phyloP scores from a whole-genome alignment of 805 yeast species.

The Candida hispaniensis region DNA sequence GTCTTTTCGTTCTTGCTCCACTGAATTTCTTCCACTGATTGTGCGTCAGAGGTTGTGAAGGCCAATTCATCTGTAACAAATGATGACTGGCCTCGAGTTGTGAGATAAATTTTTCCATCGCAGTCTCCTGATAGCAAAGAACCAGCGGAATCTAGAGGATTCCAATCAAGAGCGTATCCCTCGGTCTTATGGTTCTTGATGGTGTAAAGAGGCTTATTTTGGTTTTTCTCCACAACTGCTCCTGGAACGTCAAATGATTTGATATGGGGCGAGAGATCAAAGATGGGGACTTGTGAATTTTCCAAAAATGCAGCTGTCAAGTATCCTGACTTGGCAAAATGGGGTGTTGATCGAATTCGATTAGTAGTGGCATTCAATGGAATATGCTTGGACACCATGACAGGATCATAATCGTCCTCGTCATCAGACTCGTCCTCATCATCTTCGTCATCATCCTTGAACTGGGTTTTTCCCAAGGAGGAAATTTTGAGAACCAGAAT shows the following conservation, averaged over 20 bases:
- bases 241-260: constrained; percentile 88
- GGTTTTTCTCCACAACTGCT: constrained; percentile 59
- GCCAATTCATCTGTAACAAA: constrained; percentile 86
- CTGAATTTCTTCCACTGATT: constrained; percentile 84
- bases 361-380: constrained; percentile 78
- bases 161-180: constrained; percentile 97
- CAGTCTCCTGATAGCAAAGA: constrained; percentile 81
- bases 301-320: constrained; percentile 83
- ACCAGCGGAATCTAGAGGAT: constrained; percentile 72
- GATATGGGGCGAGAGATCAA: constrained; percentile 68
- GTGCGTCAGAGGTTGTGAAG: constrained; percentile 45
- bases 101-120: constrained; percentile 69
- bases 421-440: constrained; percentile 63
- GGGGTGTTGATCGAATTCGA: constrained; percentile 76
- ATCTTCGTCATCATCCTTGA: constrained; percentile 69
- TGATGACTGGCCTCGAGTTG: constrained; percentile 58
- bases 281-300: constrained; percentile 78
- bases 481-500: constrained; percentile 73
- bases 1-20: constrained; percentile 91
- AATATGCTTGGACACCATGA: constrained; percentile 74
- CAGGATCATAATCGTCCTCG: constrained; percentile 71
- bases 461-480: constrained; percentile 72
- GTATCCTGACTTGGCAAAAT: constrained; percentile 57
- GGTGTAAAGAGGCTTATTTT: constrained; percentile 74
- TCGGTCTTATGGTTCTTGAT: constrained; percentile 87